These are phyloP conservation scores for Phytophthora citricola DNA, from an alignment of 352 stramenopile genomes.

Conservation along the genomic window DNA sequence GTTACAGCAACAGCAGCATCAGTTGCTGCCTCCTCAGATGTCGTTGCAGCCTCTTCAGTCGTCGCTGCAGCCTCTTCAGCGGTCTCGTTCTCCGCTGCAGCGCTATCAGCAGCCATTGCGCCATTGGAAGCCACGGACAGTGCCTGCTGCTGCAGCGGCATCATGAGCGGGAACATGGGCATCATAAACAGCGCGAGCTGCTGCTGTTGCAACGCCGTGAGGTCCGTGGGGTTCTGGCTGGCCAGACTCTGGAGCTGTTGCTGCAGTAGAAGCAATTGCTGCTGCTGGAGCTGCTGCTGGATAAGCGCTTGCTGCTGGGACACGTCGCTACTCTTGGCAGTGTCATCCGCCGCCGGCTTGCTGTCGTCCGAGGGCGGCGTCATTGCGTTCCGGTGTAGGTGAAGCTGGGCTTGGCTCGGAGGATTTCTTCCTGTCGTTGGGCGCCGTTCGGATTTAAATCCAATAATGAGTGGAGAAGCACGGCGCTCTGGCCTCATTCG, in stretches of 20 bases:
- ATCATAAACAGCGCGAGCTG: constrained; percentile 83
- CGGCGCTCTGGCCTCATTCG: constrained; percentile 37
- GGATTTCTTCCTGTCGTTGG: constrained; percentile 78
- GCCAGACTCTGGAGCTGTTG: constrained; percentile 68
- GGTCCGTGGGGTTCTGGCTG: constrained; percentile 60
- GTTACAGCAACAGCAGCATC: constrained; percentile 10
- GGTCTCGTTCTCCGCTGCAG: constrained; percentile 3
- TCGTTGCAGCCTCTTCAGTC: constrained; percentile 9
- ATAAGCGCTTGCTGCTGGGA: constrained; percentile 37
- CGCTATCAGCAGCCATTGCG: neutral
- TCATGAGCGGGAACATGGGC: constrained; percentile 82
- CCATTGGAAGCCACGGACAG: constrained; percentile 6
- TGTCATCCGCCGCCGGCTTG: constrained; percentile 24
- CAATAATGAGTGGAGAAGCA: constrained; percentile 57
- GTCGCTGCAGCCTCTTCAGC: constrained; percentile 8
- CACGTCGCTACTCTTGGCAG: constrained; percentile 26
- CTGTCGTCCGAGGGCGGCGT: constrained; percentile 38
- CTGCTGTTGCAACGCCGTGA: constrained; percentile 66
- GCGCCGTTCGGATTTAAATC: constrained; percentile 65
- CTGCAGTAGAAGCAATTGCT: constrained; percentile 59
- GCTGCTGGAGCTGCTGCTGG: constrained; percentile 44
- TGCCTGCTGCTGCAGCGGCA: constrained; percentile 55
- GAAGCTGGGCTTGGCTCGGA: constrained; percentile 18
- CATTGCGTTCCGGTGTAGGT: constrained; percentile 28
- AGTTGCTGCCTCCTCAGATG: neutral